phyloP scores from a whole-genome alignment of 768 basidiomycete genomes.

The Pleurotus citrinopileatus region DNA sequence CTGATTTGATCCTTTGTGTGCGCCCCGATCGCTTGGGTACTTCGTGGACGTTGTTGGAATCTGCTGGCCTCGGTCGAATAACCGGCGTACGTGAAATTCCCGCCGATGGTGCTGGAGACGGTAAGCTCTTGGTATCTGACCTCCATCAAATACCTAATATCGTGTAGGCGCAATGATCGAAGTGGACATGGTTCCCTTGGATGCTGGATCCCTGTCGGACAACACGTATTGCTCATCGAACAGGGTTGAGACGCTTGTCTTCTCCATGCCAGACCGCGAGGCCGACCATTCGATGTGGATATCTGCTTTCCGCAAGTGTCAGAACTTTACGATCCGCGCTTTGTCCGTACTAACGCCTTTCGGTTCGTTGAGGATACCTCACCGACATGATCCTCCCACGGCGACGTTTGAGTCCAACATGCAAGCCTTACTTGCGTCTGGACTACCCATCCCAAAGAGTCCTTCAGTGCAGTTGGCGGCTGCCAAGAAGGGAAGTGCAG shows the following conservation, averaged over 20 bases:
- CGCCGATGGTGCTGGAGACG: conserved; percentile 14
- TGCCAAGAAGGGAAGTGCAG: conserved; percentile 13
- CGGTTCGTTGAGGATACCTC: conserved; percentile 15
- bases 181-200: conserved; percentile 51
- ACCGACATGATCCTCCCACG: conserved; percentile 20
- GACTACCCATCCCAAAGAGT: conserved; percentile 66
- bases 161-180: not conserved
- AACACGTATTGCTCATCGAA: conserved; percentile 19
- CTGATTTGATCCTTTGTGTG: conserved; percentile 66
- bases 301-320: conserved; percentile 50
- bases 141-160: conserved; percentile 27
- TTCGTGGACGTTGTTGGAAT: conserved; percentile 25
- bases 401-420: conserved; percentile 32
- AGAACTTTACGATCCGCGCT: conserved; percentile 41
- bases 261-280: conserved; percentile 23
- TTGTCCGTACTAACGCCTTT: conserved; percentile 25
- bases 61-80: conserved; percentile 45
- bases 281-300: conserved; percentile 35
- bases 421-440: conserved; percentile 35
- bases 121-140: conserved; percentile 18
- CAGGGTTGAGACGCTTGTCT: conserved; percentile 30
- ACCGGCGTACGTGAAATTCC: conserved; percentile 41
- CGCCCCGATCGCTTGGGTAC: conserved; percentile 24
- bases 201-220: conserved; percentile 30
- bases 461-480: conserved; percentile 56